A percentile compares a stretch with the other conserved stretches of the same genome.
These are phyloP conservation scores for Fusarium veterinarium DNA, from an alignment of 2,329 filamentous ascomycete species.

Conservation along the genomic window DNA sequence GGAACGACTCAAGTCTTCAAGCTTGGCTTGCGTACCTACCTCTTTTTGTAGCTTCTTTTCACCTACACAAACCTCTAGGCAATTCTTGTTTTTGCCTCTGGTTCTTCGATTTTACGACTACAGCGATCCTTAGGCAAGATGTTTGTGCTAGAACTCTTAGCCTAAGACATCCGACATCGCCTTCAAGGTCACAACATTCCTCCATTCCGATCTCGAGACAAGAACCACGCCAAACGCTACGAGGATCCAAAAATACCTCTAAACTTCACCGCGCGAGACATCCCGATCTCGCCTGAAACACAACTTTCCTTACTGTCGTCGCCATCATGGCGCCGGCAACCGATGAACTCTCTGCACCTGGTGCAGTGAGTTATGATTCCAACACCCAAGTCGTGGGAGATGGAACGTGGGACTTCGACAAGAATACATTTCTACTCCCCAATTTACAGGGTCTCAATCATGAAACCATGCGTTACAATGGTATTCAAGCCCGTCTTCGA, in stretches of 20 bases:
- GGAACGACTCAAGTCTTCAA: background rate
- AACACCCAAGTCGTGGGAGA: conserved; percentile 82
- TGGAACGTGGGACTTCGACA: conserved; percentile 83
- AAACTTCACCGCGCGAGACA: conserved; percentile 10
- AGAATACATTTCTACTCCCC: conserved; percentile 82
- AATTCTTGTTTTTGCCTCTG: background rate
- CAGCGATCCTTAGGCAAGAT: conserved; percentile 8
- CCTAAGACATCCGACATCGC: conserved; percentile 36
- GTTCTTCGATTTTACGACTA: conserved; percentile 8
- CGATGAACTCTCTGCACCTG: conserved; percentile 74
- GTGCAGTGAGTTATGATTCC: conserved; percentile 78
- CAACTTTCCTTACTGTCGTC: conserved; percentile 47
- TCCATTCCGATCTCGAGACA: conserved; percentile 29
- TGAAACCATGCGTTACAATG: conserved; percentile 87
- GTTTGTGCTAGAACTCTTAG: conserved; percentile 14
- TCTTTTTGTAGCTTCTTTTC: conserved; percentile 15
- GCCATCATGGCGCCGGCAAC: conserved; percentile 70
- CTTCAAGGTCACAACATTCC: conserved; percentile 23
- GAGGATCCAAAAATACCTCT: background rate
- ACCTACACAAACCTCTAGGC: conserved; percentile 9
- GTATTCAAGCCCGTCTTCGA: conserved; percentile 55
- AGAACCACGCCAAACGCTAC: background rate
- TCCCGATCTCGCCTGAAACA: conserved; percentile 38
- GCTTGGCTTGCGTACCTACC: conserved; percentile 23
- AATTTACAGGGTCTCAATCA: conserved; percentile 82